Percentiles rank a stretch among this genome's conserved stretches.
Conservation (phyloP, 352 stramenopile species). For the Globisporangium cystogenes region DNA sequence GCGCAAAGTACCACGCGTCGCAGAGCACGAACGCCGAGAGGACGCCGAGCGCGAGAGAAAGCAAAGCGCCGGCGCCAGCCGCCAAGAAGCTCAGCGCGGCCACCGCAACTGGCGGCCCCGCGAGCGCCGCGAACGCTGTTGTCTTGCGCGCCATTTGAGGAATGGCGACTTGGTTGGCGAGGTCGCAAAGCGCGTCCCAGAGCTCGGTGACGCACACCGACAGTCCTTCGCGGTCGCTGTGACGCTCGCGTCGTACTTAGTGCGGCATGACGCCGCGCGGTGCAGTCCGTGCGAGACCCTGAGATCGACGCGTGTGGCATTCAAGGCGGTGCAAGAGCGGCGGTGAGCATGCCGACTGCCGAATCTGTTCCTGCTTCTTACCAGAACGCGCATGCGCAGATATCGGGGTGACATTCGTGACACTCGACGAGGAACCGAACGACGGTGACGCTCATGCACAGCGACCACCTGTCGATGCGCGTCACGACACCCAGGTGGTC, state of each 20-base stretch:
- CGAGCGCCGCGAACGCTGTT: constrained; percentile 44
- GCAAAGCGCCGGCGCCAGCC: constrained; percentile 12
- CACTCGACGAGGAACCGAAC: too few relatives aligned
- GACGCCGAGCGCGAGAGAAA: constrained; percentile 25
- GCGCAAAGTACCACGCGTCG: constrained; percentile 80
- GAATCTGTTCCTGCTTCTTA: too few relatives aligned
- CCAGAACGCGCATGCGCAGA: too few relatives aligned
- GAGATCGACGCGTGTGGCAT: neutral
- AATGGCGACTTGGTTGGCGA: neutral
- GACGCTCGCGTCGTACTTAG: neutral
- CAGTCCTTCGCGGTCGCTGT: too few relatives aligned
- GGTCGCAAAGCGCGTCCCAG: too few relatives aligned
- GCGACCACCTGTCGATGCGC: too few relatives aligned
- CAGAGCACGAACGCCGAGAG: constrained; percentile 62
- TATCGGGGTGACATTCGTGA: too few relatives aligned
- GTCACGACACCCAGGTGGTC: too few relatives aligned
- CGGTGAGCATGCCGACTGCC: too few relatives aligned
- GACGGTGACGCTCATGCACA: too few relatives aligned
- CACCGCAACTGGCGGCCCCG: constrained; percentile 29
- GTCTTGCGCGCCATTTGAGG: constrained; percentile 25
- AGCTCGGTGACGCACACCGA: neutral
- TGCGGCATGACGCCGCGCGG: too few relatives aligned
- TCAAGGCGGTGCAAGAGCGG: too few relatives aligned
- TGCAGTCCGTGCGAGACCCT: neutral
- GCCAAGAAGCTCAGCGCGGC: constrained; percentile 23